Base-by-base conservation (phyloP, 1,284 basidiomycete species). In the Trichosporon sp. region DNA sequence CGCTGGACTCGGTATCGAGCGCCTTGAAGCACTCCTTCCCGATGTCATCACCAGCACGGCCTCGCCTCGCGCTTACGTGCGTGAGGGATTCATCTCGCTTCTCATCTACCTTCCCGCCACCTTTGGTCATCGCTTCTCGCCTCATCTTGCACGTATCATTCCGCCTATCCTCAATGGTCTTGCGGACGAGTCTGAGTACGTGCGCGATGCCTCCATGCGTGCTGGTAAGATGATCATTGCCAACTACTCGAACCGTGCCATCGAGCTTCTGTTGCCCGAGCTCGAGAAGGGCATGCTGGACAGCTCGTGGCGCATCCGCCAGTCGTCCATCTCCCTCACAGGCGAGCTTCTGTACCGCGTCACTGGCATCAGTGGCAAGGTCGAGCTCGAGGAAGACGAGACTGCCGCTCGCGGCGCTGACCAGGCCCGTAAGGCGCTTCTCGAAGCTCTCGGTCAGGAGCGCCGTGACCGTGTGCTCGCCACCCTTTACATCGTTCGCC, bases 171-270 rank as follows among this genome's bases (percentile, higher is more conserved):
- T 99, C 57, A 88, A 87, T 64, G 96, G 96, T 73, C 83, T 99
- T 44, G 91, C 95, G 0, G 96, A 99, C 78, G 85, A 88, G 4
- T 94, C 95, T 71, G 96, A 99, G 82, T 93, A 90, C 73, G 92
- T 95, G 6, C 86, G 94, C 54, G 93, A 97, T 69, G 95, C 95
- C 14, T 95, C 95, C 4, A 97, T 99, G 95, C 87, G 92, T 37
- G 95, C 96, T n/a, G 95, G 95, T 67, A 86, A 95, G 70, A 99
- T 99, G 95, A 90, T 99, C 71, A 92, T 99, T 68, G 90, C 89
- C 65, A 97, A 97, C 80, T 97, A 99, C 82, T 91, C 93, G 27
- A 86, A 77, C 76, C 91, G 88, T 76, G 95, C 96, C 4, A 92
- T 99, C 63, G 95, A 99, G 70, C 83, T 99, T 31, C 84, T 99